Conservation (phyloP, 768 basidiomycete genomes). For the Suillus variegatus region DNA sequence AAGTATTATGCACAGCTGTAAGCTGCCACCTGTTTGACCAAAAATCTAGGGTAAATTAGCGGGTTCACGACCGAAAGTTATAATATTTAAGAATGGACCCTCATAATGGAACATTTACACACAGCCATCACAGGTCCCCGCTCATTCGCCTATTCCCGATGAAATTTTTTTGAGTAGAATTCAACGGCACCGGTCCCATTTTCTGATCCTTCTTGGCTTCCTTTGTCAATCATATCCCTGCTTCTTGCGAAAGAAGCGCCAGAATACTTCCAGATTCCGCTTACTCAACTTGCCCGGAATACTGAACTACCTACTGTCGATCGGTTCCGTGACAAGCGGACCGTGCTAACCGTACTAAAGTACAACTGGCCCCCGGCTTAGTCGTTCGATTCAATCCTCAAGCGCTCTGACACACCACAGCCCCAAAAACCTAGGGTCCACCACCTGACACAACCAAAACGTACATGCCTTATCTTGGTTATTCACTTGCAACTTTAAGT, state of each 20-base stretch:
- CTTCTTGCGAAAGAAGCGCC: constrained; percentile 14
- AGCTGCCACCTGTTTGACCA: constrained; percentile 24
- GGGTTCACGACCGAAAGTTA: constrained; percentile 15
- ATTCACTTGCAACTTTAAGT: constrained; percentile 6
- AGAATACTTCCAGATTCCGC: constrained; percentile 4
- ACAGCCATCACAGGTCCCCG: constrained; percentile 41
- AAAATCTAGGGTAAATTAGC: constrained; percentile 16
- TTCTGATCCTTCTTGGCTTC: constrained; percentile 11
- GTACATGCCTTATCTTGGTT: constrained; percentile 12
- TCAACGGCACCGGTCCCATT: constrained; percentile 22
- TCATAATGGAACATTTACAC: constrained; percentile 28
- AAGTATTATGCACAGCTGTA: constrained; percentile 9
- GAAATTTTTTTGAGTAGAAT: constrained; percentile 32
- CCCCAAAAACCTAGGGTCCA: neutral
- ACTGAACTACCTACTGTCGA: neutral
- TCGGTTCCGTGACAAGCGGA: neutral
- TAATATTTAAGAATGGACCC: neutral
- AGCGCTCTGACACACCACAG: constrained; percentile 23
- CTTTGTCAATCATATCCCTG: constrained; percentile 10
- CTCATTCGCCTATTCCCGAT: constrained; percentile 37
- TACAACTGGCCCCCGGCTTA: neutral
- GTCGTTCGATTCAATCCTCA: neutral
- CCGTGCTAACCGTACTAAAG: neutral
- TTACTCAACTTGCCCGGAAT: neutral
- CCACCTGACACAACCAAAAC: no score